Conservation (phyloP, 1,139 yeast species). For the Yamadazyma buinensis region DNA sequence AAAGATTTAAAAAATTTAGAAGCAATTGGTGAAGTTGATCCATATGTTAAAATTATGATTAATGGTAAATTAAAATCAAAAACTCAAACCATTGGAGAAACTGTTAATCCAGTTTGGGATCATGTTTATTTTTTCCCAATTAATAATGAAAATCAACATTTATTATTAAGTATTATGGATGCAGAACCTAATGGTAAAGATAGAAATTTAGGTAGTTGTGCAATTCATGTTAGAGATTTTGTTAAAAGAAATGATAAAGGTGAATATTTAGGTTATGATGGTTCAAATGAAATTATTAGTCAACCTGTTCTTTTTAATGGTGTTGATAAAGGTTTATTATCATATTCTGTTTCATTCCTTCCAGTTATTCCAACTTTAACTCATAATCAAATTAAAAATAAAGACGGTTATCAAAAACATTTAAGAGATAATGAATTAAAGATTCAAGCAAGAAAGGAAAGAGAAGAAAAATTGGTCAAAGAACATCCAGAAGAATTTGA, state of each 20-base stretch:
- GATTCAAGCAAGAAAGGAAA: slow-evolving; percentile 30
- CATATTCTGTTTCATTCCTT: slow-evolving; percentile 58
- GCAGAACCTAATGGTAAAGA: slow-evolving; percentile 62
- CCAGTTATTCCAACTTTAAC: slow-evolving; percentile 65
- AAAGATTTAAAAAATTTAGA: slow-evolving; percentile 56
- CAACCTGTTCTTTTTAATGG: slow-evolving; percentile 46
- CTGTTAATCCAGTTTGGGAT: slow-evolving; percentile 54
- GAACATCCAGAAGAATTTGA: slow-evolving; percentile 61
- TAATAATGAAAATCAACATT: slow-evolving; percentile 56
- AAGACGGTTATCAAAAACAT: slow-evolving; percentile 29
- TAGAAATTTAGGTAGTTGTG: slow-evolving; percentile 58
- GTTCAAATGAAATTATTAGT: slow-evolving; percentile 40
- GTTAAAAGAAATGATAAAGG: slow-evolving; percentile 47
- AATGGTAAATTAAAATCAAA: slow-evolving; percentile 56
- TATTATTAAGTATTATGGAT: slow-evolving; percentile 59
- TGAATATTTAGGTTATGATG: slow-evolving; percentile 48
- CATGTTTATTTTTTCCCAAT: slow-evolving; percentile 61
- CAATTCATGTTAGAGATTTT: slow-evolving; percentile 47
- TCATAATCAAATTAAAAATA: slow-evolving; percentile 45
- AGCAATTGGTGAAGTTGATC: slow-evolving; percentile 68
- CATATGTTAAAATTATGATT: slow-evolving; percentile 56
- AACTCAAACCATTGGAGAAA: slow-evolving; percentile 54
- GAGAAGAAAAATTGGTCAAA: slow-evolving; percentile 49
- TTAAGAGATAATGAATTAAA: slow-evolving; percentile 30
- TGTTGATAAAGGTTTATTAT: slow-evolving; percentile 45